Conservation (phyloP, 208 protist species). For the Wallacemonas sp. region DNA sequence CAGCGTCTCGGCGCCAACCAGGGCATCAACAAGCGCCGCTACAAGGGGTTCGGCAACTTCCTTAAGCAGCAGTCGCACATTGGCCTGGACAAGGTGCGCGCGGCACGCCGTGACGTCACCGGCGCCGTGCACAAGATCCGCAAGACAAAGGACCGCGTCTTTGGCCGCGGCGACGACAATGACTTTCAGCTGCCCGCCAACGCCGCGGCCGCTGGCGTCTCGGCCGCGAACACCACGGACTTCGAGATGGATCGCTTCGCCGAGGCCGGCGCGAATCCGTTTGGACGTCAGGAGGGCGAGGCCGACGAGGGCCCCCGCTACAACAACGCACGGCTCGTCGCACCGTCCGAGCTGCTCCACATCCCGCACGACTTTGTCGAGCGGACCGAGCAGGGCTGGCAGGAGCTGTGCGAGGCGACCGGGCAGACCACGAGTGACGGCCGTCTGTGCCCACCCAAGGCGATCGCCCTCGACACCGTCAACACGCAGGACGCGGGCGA, state of each 20-base stretch:
- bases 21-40: conserved; percentile 26
- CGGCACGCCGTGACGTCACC: conserved; percentile 21
- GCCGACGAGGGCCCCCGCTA: conserved; percentile 20
- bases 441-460: conserved; percentile 17
- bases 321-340: conserved; percentile 37
- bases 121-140: conserved; percentile 31
- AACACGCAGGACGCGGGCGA: conserved; percentile 7
- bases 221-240: background rate
- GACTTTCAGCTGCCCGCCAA: background rate
- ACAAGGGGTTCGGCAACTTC: conserved; percentile 25
- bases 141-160: conserved; percentile 21
- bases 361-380: conserved; percentile 26
- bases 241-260: conserved; percentile 35
- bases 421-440: conserved; percentile 14
- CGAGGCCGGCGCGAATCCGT: conserved; percentile 24
- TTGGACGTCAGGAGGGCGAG: conserved; percentile 14
- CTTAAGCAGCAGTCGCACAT: conserved; percentile 12
- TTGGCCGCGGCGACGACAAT: background rate
- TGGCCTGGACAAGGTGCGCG: conserved; percentile 20
- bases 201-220: background rate
- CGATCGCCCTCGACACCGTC: conserved; percentile 10
- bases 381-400: conserved; percentile 40
- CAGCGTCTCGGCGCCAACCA: conserved; percentile 29
- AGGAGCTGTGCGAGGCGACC: conserved; percentile 23
- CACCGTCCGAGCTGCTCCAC: conserved; percentile 32